Evolutionary conservation across 2,329 filamentous ascomycete species (phyloP).

Genomic region (Penicillium sp.): DNA sequence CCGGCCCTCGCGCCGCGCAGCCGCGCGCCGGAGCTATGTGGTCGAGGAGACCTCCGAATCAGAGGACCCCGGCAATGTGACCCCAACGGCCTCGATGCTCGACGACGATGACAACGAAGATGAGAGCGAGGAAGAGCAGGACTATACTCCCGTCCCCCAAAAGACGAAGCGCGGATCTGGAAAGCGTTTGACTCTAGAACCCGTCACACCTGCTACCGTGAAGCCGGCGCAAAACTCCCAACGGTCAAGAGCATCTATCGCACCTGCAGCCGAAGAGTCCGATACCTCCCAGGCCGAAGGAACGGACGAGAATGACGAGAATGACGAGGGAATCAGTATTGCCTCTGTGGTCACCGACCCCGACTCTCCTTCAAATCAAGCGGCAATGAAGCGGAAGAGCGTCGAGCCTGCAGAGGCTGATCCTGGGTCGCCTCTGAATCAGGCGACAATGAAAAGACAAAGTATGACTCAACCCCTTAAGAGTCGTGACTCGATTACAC

Average conservation of each 20-base stretch:
- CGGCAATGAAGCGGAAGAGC: conserved; percentile 31
- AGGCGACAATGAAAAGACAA: conserved; percentile 68
- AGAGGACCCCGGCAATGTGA: conserved; percentile 57
- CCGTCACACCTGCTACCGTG: conserved; percentile 47
- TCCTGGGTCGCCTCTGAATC: conserved; percentile 58
- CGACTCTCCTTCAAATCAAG: conserved; percentile 58
- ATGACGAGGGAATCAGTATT: conserved; percentile 26
- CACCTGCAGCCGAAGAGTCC: conserved; percentile 44
- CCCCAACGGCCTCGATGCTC: conserved; percentile 43
- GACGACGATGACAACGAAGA: conserved; percentile 61
- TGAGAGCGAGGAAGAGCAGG: conserved; percentile 71
- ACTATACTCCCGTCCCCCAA: conserved; percentile 74
- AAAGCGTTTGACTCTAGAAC: conserved; percentile 54
- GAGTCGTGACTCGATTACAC: conserved; percentile 45
- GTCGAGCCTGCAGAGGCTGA: conserved; percentile 46
- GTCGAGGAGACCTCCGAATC: conserved; percentile 80
- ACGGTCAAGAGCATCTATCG: conserved; percentile 40
- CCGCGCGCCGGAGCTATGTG: conserved; percentile 70
- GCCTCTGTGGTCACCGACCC: conserved; percentile 49
- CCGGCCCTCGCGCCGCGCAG: conserved; percentile 62
- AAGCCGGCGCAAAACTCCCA: conserved; percentile 39
- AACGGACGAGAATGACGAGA: conserved; percentile 53
- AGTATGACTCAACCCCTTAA: conserved; percentile 52
- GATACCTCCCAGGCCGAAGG: conserved; percentile 62
- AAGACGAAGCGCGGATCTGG: conserved; percentile 61